Evolutionary conservation across 2,329 filamentous ascomycete species (phyloP).

Genomic region (Endoconidiophora laricicola): DNA sequence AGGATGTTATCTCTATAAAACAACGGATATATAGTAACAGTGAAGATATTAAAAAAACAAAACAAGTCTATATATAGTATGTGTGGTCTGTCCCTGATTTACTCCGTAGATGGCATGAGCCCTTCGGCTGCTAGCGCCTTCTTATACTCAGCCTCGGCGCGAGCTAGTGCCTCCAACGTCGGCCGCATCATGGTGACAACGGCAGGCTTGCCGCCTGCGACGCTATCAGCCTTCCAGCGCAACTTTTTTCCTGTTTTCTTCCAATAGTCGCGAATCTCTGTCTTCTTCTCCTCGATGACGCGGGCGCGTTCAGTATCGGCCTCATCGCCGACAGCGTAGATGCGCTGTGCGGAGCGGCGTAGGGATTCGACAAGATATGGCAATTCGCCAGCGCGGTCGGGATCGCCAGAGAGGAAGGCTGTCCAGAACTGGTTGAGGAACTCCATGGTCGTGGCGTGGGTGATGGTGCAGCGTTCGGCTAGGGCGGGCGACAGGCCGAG

Average conservation of each 20-base stretch:
- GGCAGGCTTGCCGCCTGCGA: slow-evolving; percentile 59
- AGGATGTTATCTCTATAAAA: too few species aligned
- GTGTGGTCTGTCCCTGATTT: slow-evolving; percentile 2
- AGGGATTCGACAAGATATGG: slow-evolving; percentile 71
- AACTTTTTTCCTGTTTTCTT: slow-evolving; percentile 59
- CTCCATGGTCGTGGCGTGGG: slow-evolving; percentile 84
- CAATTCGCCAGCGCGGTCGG: slow-evolving; percentile 64
- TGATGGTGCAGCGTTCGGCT: slow-evolving; percentile 43
- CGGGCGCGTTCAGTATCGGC: slow-evolving; percentile 59
- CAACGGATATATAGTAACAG: not conserved
- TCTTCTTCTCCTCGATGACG: slow-evolving; percentile 49
- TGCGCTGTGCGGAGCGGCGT: slow-evolving; percentile 57
- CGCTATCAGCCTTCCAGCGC: slow-evolving; percentile 47
- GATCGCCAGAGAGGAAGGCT: slow-evolving; percentile 75
- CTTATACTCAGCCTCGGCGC: slow-evolving; percentile 55
- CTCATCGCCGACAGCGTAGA: slow-evolving; percentile 61
- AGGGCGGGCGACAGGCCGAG: slow-evolving; percentile 40
- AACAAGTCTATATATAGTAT: not conserved
- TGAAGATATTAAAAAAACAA: not conserved
- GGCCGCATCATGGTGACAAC: slow-evolving; percentile 64
- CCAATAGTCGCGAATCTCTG: slow-evolving; percentile 53
- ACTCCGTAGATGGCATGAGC: slow-evolving; percentile 31
- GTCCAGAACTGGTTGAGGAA: slow-evolving; percentile 97
- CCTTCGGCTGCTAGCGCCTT: slow-evolving; percentile 51
- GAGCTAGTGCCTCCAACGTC: slow-evolving; percentile 51